Conservation (phyloP, 2,329 filamentous ascomycete species). For the Nothomitra cinnamomea region DNA sequence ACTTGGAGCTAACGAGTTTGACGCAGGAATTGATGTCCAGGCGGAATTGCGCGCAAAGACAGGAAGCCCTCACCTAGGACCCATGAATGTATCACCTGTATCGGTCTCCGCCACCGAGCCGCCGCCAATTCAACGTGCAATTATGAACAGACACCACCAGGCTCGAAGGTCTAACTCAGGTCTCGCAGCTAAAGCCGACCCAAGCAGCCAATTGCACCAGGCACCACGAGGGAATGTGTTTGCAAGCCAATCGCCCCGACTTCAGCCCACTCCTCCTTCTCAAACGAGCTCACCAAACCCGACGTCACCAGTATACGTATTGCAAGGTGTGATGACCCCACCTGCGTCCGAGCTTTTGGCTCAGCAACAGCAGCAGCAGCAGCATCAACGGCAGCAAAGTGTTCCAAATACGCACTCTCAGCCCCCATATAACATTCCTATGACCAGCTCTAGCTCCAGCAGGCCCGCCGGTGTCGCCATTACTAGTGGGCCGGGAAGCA, state of each 20-base stretch:
- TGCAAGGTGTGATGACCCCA: conserved; percentile 44
- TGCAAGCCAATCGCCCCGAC: conserved; percentile 17
- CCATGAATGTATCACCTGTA: conserved; percentile 24
- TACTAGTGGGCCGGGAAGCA: background rate
- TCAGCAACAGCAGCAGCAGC: conserved; percentile 26
- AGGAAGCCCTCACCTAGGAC: conserved; percentile 63
- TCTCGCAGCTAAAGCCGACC: conserved; percentile 58
- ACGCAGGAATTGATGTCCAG: conserved; percentile 82
- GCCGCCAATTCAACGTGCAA: conserved; percentile 61
- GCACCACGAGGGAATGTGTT: conserved; percentile 6
- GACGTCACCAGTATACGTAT: conserved; percentile 42
- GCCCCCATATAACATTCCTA: conserved; percentile 7
- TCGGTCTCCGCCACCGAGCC: conserved; percentile 50
- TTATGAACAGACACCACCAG: conserved; percentile 60
- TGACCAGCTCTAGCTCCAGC: background rate
- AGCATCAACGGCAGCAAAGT: conserved; percentile 27
- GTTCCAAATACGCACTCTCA: conserved; percentile 22
- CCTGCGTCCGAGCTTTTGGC: conserved; percentile 38
- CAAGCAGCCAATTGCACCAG: conserved; percentile 24
- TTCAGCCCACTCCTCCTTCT: conserved; percentile 67
- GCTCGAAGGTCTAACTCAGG: conserved; percentile 53
- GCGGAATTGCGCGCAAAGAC: conserved; percentile 87
- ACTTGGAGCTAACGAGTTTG: background rate
- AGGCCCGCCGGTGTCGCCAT: background rate
- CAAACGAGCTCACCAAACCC: conserved; percentile 53